These are phyloP conservation scores for Nepenthes alata DNA, from an alignment of 179 eudicot genomes.

Conservation along the genomic window DNA sequence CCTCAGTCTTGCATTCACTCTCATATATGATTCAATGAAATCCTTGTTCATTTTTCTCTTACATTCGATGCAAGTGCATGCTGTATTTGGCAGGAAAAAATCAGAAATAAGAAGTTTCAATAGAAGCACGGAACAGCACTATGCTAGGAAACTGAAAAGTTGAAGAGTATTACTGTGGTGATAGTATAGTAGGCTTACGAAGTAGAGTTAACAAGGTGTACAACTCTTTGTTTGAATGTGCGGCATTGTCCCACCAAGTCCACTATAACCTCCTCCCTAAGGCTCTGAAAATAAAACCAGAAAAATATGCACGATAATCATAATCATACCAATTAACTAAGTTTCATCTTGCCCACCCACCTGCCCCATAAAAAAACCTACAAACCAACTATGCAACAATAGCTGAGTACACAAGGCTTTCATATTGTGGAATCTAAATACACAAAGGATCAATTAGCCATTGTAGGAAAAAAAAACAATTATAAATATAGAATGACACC, in stretches of 20 bases:
- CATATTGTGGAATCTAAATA: no score
- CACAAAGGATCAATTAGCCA: no score
- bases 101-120: neutral
- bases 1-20: no score
- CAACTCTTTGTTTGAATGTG: constrained; percentile 71
- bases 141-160: neutral
- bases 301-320: neutral
- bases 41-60: no score
- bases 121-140: neutral
- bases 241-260: constrained; percentile 86
- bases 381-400: no score
- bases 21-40: no score
- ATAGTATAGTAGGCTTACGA: constrained; percentile 41
- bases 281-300: constrained; percentile 33
- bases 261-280: constrained; percentile 75
- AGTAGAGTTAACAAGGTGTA: constrained; percentile 87
- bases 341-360: no score
- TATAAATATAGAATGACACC: no score
- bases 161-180: neutral
- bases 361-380: no score
- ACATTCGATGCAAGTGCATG: no score
- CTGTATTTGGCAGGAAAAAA: neutral
- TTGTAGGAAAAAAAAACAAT: no score
- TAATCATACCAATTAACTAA: neutral
- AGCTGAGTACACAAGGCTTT: no score